Evolutionary conservation across 1,284 basidiomycete genomes (phyloP).

Genomic region (Schizopora paradoxa): DNA sequence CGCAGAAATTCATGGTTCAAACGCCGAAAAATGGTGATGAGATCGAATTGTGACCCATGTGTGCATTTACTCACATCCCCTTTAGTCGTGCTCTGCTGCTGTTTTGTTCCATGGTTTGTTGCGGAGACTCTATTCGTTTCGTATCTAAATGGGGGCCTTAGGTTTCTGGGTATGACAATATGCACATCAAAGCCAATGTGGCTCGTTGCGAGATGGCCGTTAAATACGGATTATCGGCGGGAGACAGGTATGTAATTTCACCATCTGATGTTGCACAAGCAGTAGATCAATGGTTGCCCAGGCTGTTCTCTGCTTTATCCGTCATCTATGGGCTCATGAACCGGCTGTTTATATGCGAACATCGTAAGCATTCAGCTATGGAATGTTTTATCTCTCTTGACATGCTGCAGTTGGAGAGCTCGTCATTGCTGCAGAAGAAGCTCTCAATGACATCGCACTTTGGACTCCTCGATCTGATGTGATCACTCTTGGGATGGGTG

Average conservation of each 20-base stretch:
- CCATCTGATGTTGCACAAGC: background rate
- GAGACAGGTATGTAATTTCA: slow-evolving; percentile 50
- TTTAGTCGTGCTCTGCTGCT: slow-evolving; percentile 54
- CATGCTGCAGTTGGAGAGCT: slow-evolving; percentile 48
- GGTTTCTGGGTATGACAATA: slow-evolving; percentile 62
- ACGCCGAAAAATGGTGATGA: slow-evolving; percentile 58
- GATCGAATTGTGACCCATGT: slow-evolving; percentile 9
- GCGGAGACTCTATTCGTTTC: background rate
- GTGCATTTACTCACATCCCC: slow-evolving; percentile 3
- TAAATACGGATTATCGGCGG: slow-evolving; percentile 60
- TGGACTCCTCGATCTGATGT: slow-evolving; percentile 53
- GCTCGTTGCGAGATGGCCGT: slow-evolving; percentile 56
- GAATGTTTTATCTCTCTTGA: slow-evolving; percentile 2
- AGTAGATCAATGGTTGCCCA: slow-evolving; percentile 22
- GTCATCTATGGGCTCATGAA: slow-evolving; percentile 47
- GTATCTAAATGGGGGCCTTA: background rate
- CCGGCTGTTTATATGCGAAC: slow-evolving; percentile 57
- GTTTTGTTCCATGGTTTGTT: slow-evolving; percentile 41
- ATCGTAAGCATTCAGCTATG: slow-evolving; percentile 41
- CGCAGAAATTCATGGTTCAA: slow-evolving; percentile 56
- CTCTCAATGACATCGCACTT: slow-evolving; percentile 47
- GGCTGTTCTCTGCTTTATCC: slow-evolving; percentile 57
- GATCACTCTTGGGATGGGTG: slow-evolving; percentile 50
- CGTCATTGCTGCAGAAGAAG: slow-evolving; percentile 56
- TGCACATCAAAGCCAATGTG: slow-evolving; percentile 57